Evolutionary conservation across 441 rosid species (phyloP).

Genomic region (Adansonia rubrostipa): DNA sequence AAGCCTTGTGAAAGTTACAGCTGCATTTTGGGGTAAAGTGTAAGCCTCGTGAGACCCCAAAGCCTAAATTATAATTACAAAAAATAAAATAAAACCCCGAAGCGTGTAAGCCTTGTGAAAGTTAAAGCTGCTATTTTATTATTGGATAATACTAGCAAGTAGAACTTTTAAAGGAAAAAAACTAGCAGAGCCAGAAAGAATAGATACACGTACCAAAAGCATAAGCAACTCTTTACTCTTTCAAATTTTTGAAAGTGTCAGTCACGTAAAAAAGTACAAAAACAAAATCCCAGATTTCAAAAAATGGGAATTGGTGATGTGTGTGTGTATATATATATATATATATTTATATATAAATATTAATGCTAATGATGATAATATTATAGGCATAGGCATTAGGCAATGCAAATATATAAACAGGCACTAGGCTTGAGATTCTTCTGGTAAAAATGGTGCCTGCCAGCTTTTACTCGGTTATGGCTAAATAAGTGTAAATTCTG

Average conservation of each 20-base stretch:
- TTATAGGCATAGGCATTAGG: background rate
- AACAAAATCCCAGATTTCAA: background rate
- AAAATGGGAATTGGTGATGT: background rate
- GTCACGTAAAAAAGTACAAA: background rate
- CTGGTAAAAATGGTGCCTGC: conserved; percentile 71
- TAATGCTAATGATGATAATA: background rate
- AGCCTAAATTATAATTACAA: too few species aligned
- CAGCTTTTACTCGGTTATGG: conserved; percentile 63
- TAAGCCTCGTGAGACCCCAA: too few species aligned
- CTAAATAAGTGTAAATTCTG: conserved; percentile 43
- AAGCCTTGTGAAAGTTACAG: too few species aligned
- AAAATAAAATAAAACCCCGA: background rate
- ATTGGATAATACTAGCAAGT: background rate
- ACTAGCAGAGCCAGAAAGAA: conserved; percentile 28
- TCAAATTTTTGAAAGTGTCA: background rate
- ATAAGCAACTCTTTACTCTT: conserved; percentile 15
- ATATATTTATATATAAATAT: background rate
- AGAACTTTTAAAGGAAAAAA: conserved; percentile 12
- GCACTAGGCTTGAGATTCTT: conserved; percentile 87
- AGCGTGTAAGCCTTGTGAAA: background rate
- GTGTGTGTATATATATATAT: background rate
- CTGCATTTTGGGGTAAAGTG: too few species aligned
- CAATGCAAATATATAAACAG: background rate
- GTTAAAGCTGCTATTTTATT: background rate
- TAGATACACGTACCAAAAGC: conserved; percentile 45